Conservation (phyloP, 306 rosid species). For the Vigna nakashimae region DNA sequence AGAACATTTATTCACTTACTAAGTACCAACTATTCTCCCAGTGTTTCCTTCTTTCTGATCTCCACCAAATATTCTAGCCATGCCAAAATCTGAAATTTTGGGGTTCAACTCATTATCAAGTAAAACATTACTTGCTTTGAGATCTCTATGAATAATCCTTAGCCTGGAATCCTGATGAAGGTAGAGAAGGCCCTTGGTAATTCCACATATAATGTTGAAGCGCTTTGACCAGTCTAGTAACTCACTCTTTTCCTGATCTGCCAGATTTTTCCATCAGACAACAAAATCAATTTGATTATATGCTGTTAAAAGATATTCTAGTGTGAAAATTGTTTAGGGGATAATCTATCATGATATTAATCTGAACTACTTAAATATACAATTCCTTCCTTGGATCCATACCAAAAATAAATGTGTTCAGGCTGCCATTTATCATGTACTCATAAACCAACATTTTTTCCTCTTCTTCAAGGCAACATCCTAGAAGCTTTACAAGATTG, state of each 20-base stretch:
- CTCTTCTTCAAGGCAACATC: constrained; percentile 59
- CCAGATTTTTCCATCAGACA: not conserved
- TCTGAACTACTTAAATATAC: not conserved
- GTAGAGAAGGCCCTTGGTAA: constrained; percentile 66
- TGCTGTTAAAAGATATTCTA: not conserved
- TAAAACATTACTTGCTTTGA: constrained; percentile 72
- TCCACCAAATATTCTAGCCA: constrained; percentile 67
- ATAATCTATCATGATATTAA: constrained; percentile 10
- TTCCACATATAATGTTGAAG: constrained; percentile 58
- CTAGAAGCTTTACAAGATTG: constrained; percentile 65
- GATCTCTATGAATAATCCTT: constrained; percentile 68
- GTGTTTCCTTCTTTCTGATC: constrained; percentile 71
- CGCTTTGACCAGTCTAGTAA: constrained; percentile 62
- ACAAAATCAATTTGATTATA: not conserved
- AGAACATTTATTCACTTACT: constrained; percentile 52
- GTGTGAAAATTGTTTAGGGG: not conserved
- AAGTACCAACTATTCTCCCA: constrained; percentile 70
- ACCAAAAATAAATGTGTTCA: constrained; percentile 63
- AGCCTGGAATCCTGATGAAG: constrained; percentile 72
- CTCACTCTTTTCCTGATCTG: constrained; percentile 51
- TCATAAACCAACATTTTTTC: constrained; percentile 57
- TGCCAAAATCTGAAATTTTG: constrained; percentile 77
- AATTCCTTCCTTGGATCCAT: not conserved
- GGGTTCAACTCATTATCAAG: constrained; percentile 67
- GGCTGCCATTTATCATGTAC: constrained; percentile 55